phyloP scores from a whole-genome alignment of 495 filamentous ascomycete species.

The Penicillium samsonianum region DNA sequence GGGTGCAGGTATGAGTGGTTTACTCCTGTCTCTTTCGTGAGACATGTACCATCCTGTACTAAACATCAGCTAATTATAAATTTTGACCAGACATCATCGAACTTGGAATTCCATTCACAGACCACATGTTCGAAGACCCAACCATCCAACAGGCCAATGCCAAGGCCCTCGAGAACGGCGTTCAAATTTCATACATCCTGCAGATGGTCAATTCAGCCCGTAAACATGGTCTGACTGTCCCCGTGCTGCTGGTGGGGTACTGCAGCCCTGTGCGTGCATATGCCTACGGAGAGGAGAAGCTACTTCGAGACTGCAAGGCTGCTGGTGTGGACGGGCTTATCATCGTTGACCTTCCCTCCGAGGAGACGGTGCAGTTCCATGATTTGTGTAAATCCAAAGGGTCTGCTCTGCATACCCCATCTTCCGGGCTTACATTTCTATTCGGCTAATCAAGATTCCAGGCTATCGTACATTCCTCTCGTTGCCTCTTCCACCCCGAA shows the following conservation, averaged over 20 bases:
- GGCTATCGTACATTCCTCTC: slow-evolving; percentile 89
- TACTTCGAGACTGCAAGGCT: slow-evolving; percentile 77
- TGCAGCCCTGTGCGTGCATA: slow-evolving; percentile 91
- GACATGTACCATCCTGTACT: too few relatives aligned
- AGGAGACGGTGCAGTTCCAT: slow-evolving; percentile 90
- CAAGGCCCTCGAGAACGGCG: slow-evolving; percentile 80
- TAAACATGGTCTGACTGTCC: slow-evolving; percentile 68
- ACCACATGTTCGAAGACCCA: slow-evolving; percentile 90
- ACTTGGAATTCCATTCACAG: slow-evolving; percentile 85
- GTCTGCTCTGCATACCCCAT: slow-evolving; percentile 48
- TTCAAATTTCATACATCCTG: slow-evolving; percentile 72
- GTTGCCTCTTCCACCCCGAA: slow-evolving; percentile 91
- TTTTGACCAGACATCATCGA: slow-evolving; percentile 41
- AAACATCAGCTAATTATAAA: too few relatives aligned
- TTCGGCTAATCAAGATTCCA: slow-evolving; percentile 27
- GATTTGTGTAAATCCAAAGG: slow-evolving; percentile 67
- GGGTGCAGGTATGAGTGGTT: slow-evolving; percentile 64
- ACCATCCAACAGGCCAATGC: slow-evolving; percentile 89
- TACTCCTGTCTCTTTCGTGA: too few relatives aligned
- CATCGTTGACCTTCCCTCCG: slow-evolving; percentile 89
- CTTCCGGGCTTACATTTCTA: not conserved
- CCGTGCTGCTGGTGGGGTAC: slow-evolving; percentile 94
- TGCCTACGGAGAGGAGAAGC: slow-evolving; percentile 84
- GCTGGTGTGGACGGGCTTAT: slow-evolving; percentile 97
- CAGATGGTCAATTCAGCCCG: slow-evolving; percentile 77